Conservation (phyloP, 306 rosid genomes). For the Castanea sativa region DNA sequence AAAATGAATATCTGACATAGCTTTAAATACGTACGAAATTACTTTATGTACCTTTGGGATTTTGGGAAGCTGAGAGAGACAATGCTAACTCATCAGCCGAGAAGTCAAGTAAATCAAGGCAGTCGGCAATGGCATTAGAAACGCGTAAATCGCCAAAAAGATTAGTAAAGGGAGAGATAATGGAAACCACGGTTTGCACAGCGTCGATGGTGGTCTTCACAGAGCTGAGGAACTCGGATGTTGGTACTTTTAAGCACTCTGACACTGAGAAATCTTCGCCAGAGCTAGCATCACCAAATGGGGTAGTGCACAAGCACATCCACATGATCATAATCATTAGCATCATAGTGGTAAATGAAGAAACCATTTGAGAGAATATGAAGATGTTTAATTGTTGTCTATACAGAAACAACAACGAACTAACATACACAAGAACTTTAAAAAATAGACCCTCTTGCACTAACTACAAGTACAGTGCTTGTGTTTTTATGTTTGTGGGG, state of each 20-base stretch:
- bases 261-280: background rate
- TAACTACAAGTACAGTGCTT: background rate
- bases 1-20: background rate
- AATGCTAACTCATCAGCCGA: conserved; percentile 49
- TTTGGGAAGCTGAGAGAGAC: conserved; percentile 58
- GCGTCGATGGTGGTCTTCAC: conserved; percentile 23
- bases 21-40: background rate
- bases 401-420: background rate
- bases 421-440: no score
- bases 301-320: background rate
- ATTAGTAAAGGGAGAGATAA: conserved; percentile 42
- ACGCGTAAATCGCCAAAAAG: conserved; percentile 44
- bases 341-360: conserved; percentile 5
- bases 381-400: background rate
- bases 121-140: conserved; percentile 64
- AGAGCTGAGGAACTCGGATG: conserved; percentile 38
- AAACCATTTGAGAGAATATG: conserved; percentile 29
- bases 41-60: conserved; percentile 41
- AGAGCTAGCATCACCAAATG: background rate
- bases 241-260: conserved; percentile 45
- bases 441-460: no score
- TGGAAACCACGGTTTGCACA: conserved; percentile 35
- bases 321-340: conserved; percentile 4
- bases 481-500: background rate
- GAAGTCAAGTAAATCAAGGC: conserved; percentile 63